phyloP scores from a whole-genome alignment of 345 rosid species.

The Rhizophora mangle region DNA sequence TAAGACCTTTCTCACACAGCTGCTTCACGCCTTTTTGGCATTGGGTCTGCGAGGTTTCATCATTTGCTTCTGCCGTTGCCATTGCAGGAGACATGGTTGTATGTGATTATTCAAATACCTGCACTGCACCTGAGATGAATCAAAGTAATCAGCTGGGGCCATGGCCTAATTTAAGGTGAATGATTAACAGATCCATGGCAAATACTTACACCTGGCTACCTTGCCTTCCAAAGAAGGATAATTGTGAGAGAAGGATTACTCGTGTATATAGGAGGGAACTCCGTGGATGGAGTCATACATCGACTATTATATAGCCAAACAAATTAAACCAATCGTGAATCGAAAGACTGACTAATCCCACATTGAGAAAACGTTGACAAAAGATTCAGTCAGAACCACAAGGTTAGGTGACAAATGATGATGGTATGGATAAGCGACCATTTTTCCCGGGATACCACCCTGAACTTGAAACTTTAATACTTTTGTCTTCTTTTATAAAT shows the following conservation, averaged over 20 bases:
- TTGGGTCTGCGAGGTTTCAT: constrained; percentile 18
- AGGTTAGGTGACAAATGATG: not conserved
- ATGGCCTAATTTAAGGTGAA: too few species aligned
- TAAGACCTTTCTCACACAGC: constrained; percentile 52
- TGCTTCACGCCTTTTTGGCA: constrained; percentile 77
- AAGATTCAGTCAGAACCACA: constrained; percentile 12
- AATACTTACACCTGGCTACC: not conserved
- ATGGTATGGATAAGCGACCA: constrained; percentile 2
- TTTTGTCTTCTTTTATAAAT: constrained; percentile 8
- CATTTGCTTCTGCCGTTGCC: constrained; percentile 31
- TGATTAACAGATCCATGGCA: too few species aligned
- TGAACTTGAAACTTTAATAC: not conserved
- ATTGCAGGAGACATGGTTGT: constrained; percentile 53
- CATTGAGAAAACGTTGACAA: constrained; percentile 27
- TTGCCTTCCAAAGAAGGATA: constrained; percentile 10
- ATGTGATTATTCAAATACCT: not conserved
- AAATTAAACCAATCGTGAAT: not conserved
- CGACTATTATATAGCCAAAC: not conserved
- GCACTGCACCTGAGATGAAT: too few species aligned
- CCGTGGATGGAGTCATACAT: constrained; percentile 3
- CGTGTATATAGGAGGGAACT: not conserved
- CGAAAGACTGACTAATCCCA: constrained; percentile 12
- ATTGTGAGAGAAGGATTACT: not conserved
- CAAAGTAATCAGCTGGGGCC: too few species aligned
- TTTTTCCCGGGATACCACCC: not conserved